These are phyloP conservation scores for Ehretia macrophylla DNA, from an alignment of 257 asterid species.

Conservation along the genomic window DNA sequence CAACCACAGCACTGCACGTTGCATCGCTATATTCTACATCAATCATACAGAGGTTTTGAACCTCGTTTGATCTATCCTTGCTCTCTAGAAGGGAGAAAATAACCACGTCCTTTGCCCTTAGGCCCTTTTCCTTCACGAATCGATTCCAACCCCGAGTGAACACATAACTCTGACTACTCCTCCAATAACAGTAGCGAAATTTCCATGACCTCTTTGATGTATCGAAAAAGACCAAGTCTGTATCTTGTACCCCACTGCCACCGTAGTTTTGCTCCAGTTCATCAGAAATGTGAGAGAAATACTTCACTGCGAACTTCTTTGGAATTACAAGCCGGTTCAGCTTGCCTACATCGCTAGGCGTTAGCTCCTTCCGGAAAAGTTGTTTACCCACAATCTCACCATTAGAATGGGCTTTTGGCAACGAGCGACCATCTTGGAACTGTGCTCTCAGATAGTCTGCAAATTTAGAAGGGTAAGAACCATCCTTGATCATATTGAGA, in stretches of 20 bases:
- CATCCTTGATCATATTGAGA: slow-evolving; percentile 62
- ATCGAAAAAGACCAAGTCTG: slow-evolving; percentile 44
- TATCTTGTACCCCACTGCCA: slow-evolving; percentile 16
- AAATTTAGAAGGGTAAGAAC: slow-evolving; percentile 47
- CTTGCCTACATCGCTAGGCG: slow-evolving; percentile 60
- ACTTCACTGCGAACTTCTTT: slow-evolving; percentile 36
- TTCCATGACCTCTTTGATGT: slow-evolving; percentile 49
- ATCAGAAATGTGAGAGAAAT: slow-evolving; percentile 35
- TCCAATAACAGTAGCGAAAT: slow-evolving; percentile 67
- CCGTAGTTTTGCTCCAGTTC: slow-evolving; percentile 7
- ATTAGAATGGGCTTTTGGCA: neutral
- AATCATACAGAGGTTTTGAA: slow-evolving; percentile 27
- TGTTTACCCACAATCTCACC: slow-evolving; percentile 7
- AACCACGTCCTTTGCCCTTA: slow-evolving; percentile 44
- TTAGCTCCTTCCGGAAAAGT: slow-evolving; percentile 57
- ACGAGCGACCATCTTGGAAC: slow-evolving; percentile 3
- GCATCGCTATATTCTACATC: slow-evolving; percentile 29
- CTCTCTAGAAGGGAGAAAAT: slow-evolving; percentile 43
- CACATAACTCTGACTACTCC: slow-evolving; percentile 69
- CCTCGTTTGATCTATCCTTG: slow-evolving; percentile 18
- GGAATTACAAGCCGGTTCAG: slow-evolving; percentile 58
- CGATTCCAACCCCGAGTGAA: slow-evolving; percentile 77
- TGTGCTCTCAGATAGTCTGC: slow-evolving; percentile 29
- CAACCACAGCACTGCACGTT: neutral
- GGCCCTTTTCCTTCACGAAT: slow-evolving; percentile 44